Evolutionary conservation across 805 yeast species (phyloP).

Genomic region (Yamadazyma scolyti): DNA sequence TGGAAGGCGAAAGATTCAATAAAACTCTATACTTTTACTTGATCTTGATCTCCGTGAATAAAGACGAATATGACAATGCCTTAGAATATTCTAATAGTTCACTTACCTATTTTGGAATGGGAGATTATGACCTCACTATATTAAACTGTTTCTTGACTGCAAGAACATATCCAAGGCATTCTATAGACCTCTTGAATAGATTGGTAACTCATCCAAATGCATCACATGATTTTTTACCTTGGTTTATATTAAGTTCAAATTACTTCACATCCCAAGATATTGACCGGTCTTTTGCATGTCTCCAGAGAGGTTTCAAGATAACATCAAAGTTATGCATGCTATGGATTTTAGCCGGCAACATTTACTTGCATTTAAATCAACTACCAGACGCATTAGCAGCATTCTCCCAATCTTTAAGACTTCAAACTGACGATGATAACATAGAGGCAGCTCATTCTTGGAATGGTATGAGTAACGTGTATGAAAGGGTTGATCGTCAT

Average conservation of each 20-base stretch:
- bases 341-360: slow-evolving; percentile 64
- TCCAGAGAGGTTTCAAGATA: slow-evolving; percentile 51
- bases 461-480: slow-evolving; percentile 62
- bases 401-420: slow-evolving; percentile 58
- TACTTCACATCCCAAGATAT: slow-evolving; percentile 45
- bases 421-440: slow-evolving; percentile 45
- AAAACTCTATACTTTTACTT: slow-evolving; percentile 5
- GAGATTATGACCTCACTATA: slow-evolving; percentile 7
- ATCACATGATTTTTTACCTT: slow-evolving; percentile 52
- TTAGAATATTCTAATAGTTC: slow-evolving; percentile 4
- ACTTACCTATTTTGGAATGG: slow-evolving; percentile 5
- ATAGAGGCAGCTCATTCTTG: slow-evolving; percentile 55
- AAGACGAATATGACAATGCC: slow-evolving; percentile 4
- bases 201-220: slow-evolving; percentile 4
- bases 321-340: slow-evolving; percentile 55
- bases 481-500: slow-evolving; percentile 62
- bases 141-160: slow-evolving; percentile 2
- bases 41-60: slow-evolving; percentile 3
- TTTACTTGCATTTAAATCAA: slow-evolving; percentile 57
- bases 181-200: slow-evolving; percentile 5
- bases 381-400: slow-evolving; percentile 65
- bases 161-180: not conserved
- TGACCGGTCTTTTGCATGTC: slow-evolving; percentile 50
- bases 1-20: slow-evolving; percentile 2
- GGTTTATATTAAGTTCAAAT: slow-evolving; percentile 54